Conservation (phyloP, 2,329 filamentous ascomycete genomes). For the Colletotrichum lini region DNA sequence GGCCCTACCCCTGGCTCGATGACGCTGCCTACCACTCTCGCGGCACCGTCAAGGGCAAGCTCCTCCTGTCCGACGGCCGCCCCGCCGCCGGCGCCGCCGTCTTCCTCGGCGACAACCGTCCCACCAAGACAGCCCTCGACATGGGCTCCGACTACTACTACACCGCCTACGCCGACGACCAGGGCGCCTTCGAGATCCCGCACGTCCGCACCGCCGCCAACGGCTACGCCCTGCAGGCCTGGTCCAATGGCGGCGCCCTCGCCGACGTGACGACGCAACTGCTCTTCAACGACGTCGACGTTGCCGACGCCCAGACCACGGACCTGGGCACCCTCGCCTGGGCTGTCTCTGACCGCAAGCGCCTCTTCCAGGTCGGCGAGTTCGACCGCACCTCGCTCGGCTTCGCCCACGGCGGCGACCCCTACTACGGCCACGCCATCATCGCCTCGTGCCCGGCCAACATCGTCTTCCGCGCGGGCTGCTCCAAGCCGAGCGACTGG, state of each 20-base stretch:
- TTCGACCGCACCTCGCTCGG: constrained; percentile 40
- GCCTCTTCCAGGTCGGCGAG: constrained; percentile 58
- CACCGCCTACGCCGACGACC: constrained; percentile 59
- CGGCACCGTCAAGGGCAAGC: constrained; percentile 59
- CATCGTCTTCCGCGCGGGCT: constrained; percentile 59
- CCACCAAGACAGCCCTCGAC: constrained; percentile 61
- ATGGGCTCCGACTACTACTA: constrained; percentile 66
- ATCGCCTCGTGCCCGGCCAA: constrained; percentile 61
- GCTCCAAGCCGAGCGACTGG: constrained; percentile 59
- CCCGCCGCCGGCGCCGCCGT: constrained; percentile 61
- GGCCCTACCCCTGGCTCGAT: constrained; percentile 66
- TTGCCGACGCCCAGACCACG: constrained; percentile 52
- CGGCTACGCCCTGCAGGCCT: constrained; percentile 64
- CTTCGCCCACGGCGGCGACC: constrained; percentile 43
- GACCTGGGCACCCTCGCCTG: constrained; percentile 58
- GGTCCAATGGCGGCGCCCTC: constrained; percentile 62
- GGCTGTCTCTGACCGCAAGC: constrained; percentile 54
- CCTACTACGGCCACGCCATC: constrained; percentile 58
- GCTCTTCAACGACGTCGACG: constrained; percentile 56
- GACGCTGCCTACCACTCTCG: constrained; percentile 63
- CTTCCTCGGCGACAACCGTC: constrained; percentile 48
- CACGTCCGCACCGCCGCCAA: constrained; percentile 59
- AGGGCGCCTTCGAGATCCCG: constrained; percentile 59
- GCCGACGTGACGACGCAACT: constrained; percentile 62
- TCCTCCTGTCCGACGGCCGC: constrained; percentile 62